Evolutionary conservation across 805 yeast species (phyloP).

Genomic region (Lipomyces chichibuensis): DNA sequence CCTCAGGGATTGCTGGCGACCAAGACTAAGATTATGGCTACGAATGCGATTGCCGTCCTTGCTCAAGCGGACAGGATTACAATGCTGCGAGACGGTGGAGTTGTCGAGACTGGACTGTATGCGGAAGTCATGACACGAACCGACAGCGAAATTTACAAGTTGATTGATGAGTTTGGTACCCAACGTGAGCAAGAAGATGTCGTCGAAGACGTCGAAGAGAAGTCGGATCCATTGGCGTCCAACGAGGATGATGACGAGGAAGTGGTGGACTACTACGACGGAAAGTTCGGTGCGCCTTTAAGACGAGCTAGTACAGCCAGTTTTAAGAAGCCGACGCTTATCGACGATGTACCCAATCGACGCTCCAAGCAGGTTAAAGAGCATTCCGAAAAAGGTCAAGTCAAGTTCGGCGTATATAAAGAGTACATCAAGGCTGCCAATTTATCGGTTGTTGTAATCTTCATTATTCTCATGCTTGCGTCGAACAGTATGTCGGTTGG

Average conservation of each 20-base stretch:
- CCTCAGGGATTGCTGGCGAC: constrained; percentile 72
- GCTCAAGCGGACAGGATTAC: constrained; percentile 71
- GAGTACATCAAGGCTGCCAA: constrained; percentile 90
- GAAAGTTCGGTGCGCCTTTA: constrained; percentile 39
- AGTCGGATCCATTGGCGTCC: constrained; percentile 19
- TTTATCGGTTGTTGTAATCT: constrained; percentile 61
- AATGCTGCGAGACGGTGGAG: constrained; percentile 58
- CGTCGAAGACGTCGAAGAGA: constrained; percentile 6
- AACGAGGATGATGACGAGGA: constrained; percentile 29
- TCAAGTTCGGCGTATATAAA: constrained; percentile 79
- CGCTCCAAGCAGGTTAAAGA: constrained; percentile 53
- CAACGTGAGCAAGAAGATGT: constrained; percentile 7
- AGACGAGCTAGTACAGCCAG: constrained; percentile 71
- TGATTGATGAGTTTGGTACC: constrained; percentile 34
- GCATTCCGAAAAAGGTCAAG: constrained; percentile 90
- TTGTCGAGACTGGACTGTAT: constrained; percentile 45
- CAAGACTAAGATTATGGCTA: constrained; percentile 78
- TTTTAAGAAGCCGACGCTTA: constrained; percentile 46
- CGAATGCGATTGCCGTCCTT: constrained; percentile 82
- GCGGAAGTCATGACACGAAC: constrained; percentile 35
- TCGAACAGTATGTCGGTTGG: constrained; percentile 36
- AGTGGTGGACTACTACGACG: constrained; percentile 9
- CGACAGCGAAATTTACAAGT: constrained; percentile 23
- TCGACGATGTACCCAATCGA: constrained; percentile 32
- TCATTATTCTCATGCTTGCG: constrained; percentile 53